A percentile compares a stretch with the other conserved stretches of the same genome.
Conservation (phyloP, 2,329 filamentous ascomycete species). For the Amauroascus niger region DNA sequence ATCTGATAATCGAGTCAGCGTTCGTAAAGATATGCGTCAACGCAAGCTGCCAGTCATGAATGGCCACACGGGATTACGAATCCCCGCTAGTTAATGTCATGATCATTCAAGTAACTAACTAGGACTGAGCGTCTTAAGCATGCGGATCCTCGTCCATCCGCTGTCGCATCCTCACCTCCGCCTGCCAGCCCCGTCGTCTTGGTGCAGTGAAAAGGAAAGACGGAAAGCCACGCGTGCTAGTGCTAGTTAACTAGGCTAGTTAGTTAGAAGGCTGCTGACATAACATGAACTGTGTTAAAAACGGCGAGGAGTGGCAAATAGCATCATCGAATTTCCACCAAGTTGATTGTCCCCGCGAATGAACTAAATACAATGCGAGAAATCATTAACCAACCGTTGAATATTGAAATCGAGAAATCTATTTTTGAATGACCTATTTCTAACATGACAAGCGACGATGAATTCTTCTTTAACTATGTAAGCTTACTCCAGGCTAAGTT, state of each 20-base stretch:
- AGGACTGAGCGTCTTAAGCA: too few species aligned
- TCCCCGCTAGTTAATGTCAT: neutral
- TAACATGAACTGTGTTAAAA: neutral
- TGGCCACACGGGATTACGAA: neutral
- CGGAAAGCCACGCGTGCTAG: neutral
- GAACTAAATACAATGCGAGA: neutral
- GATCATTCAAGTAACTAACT: too few species aligned
- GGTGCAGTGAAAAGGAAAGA: too few species aligned
- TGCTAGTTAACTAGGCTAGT: too few species aligned
- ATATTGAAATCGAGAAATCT: neutral
- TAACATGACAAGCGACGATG: slow-evolving; percentile 68
- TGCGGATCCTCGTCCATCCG: too few species aligned
- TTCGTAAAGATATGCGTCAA: neutral
- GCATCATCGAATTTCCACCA: slow-evolving; percentile 3
- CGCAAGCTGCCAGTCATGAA: neutral
- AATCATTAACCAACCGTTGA: neutral
- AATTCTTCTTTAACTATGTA: slow-evolving; percentile 68
- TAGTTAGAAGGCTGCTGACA: too few species aligned
- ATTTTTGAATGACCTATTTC: neutral
- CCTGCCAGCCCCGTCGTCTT: too few species aligned
- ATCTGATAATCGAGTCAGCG: too few species aligned
- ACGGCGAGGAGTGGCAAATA: slow-evolving; percentile 8
- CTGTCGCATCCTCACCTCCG: too few species aligned
- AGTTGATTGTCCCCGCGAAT: neutral
- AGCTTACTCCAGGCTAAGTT: slow-evolving; percentile 28